Base-by-base conservation (phyloP, 2,329 filamentous ascomycete genomes). In the Trichophyton benhamiae region DNA sequence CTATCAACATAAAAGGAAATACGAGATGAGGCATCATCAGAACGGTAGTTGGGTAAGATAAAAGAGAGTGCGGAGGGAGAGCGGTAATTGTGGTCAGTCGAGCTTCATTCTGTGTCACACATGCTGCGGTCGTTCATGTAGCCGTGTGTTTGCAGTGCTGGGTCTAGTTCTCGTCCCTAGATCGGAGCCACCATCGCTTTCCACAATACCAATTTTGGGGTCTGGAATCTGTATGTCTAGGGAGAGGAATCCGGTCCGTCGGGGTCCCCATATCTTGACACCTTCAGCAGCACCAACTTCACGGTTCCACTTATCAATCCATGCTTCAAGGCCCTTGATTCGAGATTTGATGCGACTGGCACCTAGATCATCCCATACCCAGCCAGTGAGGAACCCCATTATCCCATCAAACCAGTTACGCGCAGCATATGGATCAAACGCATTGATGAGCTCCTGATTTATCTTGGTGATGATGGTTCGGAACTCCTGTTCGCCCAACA, bases 291-390 rank as follows among this genome's bases (percentile, higher is more conserved):
- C 75, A n/a, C 81, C 81, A 8, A 79, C 74, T 64, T 89, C 83
- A 7, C 72, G 71, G 72, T 99, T 99, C 91, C 92, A 96, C 63
- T 84, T 81, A 65, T 95, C 88, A 60, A 99, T 82, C 85, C 89
- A 96, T 42, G 73, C 74, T 75, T 99, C 94, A 17, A 96, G 76
- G 8, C 77, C 80, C 61, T 80, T 82, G 53, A 96, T 73, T 61
- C 86, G 82, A 22, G 79, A 77, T 77, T 97, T 97, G 63, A 87
- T 82, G 7, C 82, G 84, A 2, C 88, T 88, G 41, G 89, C 75
- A 1, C 92, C 91, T 22, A 92, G 68, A 71, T 97, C 92, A 63
- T 99, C 94, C 90, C 91, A 97, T 38, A 97, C 69, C 89, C 91
- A 99, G 22, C 92, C 89, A 0, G 94, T 97, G 38, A 91, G 75